Conservation (phyloP, 2,329 filamentous ascomycete species). For the Colletotrichum lini region DNA sequence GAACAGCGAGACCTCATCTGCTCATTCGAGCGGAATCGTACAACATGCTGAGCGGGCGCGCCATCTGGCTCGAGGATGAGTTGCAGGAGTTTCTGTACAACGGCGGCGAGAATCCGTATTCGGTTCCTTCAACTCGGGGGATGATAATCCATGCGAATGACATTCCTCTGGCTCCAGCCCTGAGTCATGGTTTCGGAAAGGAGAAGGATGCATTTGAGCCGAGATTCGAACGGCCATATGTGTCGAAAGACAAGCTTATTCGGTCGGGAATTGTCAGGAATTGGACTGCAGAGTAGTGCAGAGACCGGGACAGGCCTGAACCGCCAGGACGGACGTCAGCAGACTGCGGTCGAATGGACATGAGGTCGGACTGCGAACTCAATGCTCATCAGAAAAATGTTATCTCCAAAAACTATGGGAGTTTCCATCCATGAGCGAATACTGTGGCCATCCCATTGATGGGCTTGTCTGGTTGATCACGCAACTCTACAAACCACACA, state of each 20-base stretch:
- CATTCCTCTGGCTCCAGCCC: not conserved
- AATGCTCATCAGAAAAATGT: too few species aligned
- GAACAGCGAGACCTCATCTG: conserved; percentile 28
- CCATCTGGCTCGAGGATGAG: conserved; percentile 32
- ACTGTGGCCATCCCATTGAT: too few species aligned
- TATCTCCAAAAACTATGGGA: too few species aligned
- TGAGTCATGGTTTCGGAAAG: not conserved
- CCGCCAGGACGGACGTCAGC: too few species aligned
- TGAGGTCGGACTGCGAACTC: too few species aligned
- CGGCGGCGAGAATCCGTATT: conserved; percentile 45
- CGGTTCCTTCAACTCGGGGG: not conserved
- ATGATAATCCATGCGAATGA: not conserved
- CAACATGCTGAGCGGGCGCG: not conserved
- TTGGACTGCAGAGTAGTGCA: not conserved
- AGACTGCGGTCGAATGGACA: too few species aligned
- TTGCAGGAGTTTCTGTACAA: conserved; percentile 46
- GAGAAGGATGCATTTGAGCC: conserved; percentile 25
- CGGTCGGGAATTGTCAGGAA: not conserved
- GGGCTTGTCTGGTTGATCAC: too few species aligned
- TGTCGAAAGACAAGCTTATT: not conserved
- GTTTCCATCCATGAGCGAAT: too few species aligned
- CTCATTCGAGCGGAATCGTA: conserved; percentile 2
- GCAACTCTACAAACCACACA: too few species aligned
- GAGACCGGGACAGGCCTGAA: not conserved
- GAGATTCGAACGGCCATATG: not conserved